These are phyloP conservation scores for Fusarium sp. DNA, from an alignment of 2,329 filamentous ascomycete species.

Conservation along the genomic window DNA sequence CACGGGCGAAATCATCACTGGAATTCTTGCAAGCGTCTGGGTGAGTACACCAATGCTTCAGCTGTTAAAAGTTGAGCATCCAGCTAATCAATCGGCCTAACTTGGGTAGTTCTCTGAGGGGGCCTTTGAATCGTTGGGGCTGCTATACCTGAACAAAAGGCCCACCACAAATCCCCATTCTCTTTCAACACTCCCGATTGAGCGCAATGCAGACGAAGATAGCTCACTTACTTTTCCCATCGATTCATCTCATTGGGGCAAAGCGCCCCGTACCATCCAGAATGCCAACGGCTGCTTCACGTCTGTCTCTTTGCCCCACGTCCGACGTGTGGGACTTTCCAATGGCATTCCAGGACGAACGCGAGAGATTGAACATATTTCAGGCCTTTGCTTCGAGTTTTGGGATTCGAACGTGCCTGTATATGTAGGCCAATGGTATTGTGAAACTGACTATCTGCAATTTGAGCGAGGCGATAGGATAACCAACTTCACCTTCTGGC, in stretches of 20 bases:
- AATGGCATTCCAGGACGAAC: not conserved
- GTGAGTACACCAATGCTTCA: not conserved
- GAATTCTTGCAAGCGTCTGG: conserved; percentile 2
- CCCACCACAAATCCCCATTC: rapidly evolving
- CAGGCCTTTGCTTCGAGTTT: conserved; percentile 23
- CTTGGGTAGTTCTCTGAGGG: not conserved
- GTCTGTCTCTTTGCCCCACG: not conserved
- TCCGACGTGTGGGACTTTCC: conserved; percentile 8
- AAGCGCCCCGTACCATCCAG: not conserved
- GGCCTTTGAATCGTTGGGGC: not conserved
- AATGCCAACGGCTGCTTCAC: not conserved
- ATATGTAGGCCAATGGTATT: conserved; percentile 21
- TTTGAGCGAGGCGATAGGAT: not conserved
- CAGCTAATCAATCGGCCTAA: not conserved
- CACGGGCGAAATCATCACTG: not conserved
- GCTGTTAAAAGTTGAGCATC: rapidly evolving
- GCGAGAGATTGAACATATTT: not conserved
- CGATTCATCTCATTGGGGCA: not conserved
- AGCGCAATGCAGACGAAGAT: not conserved
- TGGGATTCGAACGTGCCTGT: not conserved
- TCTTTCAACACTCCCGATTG: too few species aligned
- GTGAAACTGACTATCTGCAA: not conserved
- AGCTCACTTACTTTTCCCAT: not conserved
- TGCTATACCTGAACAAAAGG: not conserved
- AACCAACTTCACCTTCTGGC: conserved; percentile 4